Conservation (phyloP, 495 filamentous ascomycete species). For the Trichoderma reesei region DNA sequence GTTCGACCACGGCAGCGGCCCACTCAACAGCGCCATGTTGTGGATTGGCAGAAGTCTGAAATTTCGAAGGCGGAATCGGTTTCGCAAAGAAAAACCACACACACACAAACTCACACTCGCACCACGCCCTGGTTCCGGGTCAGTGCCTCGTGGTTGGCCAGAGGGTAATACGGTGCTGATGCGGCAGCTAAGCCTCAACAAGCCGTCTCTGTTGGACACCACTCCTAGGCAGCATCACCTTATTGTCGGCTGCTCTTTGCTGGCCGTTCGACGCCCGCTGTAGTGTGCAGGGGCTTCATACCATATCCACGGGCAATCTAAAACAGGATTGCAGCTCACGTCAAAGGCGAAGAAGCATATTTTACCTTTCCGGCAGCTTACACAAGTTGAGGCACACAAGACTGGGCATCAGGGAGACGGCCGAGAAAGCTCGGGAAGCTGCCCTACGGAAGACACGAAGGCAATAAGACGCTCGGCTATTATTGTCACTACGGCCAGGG, state of each 20-base stretch:
- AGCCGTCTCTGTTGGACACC: not conserved
- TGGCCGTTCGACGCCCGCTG: not conserved
- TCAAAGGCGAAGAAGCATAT: not conserved
- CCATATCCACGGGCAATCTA: not conserved
- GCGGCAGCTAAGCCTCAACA: not conserved
- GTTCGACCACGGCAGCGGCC: not conserved
- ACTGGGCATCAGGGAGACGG: too few relatives aligned
- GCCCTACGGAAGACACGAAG: too few relatives aligned
- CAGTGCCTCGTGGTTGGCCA: not conserved
- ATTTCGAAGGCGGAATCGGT: not conserved
- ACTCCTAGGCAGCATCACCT: not conserved
- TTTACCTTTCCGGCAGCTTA: too few relatives aligned
- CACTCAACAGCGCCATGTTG: not conserved
- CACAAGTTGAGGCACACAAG: too few relatives aligned
- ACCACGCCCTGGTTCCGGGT: not conserved
- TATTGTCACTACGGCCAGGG: too few relatives aligned
- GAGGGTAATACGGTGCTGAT: not conserved
- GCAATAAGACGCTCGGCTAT: too few relatives aligned
- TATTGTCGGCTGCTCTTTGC: not conserved
- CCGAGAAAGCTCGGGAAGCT: too few relatives aligned
- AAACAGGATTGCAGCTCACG: not conserved
- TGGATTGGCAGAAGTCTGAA: too few relatives aligned
- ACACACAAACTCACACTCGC: not conserved
- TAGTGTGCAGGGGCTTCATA: not conserved
- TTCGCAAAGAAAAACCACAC: not conserved